Evolutionary conservation across 352 stramenopile genomes (phyloP), one percentile per base, ranked within the genome.

Genomic region (Globisporangium solare): DNA sequence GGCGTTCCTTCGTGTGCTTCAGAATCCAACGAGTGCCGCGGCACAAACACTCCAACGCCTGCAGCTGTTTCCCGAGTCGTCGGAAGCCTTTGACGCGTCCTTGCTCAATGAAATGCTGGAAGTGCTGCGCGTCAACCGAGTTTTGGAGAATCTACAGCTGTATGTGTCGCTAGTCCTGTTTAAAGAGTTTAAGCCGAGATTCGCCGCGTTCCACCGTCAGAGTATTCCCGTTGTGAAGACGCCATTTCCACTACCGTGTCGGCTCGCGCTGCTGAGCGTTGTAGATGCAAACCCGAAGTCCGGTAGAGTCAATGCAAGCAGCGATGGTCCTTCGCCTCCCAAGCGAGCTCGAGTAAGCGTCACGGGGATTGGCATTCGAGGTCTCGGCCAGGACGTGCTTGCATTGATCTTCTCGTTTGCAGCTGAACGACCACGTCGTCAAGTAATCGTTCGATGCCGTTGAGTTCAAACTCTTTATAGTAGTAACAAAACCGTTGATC

Each of bases 341-440:
- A 58, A 42, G 15, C 17, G 40, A 43, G 18, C 18, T 35, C 27
- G 27, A 35, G 27, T 35, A 45, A 13, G n/a, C n/a, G 40, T 13
- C 31, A 18, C 13, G 21, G 51, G 35, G 5, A 27, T 55, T 39
- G 37, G 42, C 22, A 20, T 51, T 3, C n/a, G 55, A 18, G 15
- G 39, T 12, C 40, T 62, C n/a, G 47, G 49, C 22, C 41, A 18
- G 14, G 22, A 56, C 12, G n/a, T 62, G 15, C 35, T 62, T 14
- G 48, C 56, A 6, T 17, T 62, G 47, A 56, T 62, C n/a, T 62
- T 62, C n/a, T 22, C 12, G 17, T 62, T 62, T 51, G 47, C 56
- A 50, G 47, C 56, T 11, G 24, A 54, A 22, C 18, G 20, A 27
- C 7, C 46, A 51, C 4, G 1, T 35, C 46, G 46, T 32, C 20